Percentiles rank a stretch among this genome's conserved stretches.
phyloP scores from a whole-genome alignment of 2,329 filamentous ascomycete genomes.

The Hawksworthiomyces lignivorus region DNA sequence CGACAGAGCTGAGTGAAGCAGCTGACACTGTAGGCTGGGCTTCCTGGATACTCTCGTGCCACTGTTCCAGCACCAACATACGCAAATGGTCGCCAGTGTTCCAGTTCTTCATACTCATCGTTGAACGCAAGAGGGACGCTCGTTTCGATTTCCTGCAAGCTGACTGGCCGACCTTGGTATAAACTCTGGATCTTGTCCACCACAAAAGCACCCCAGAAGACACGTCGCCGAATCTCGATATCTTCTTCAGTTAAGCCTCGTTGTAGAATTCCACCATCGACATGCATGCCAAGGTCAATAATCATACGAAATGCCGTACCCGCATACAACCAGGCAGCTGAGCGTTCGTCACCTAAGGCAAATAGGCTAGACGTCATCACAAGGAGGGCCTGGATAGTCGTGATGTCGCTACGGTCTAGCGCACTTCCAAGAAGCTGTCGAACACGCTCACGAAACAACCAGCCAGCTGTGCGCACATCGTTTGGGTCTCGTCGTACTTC shows the following conservation, averaged over 20 bases:
- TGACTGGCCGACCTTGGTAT: constrained; percentile 45
- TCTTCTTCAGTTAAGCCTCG: constrained; percentile 22
- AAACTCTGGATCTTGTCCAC: constrained; percentile 42
- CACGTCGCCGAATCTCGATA: constrained; percentile 15
- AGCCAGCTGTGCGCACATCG: constrained; percentile 40
- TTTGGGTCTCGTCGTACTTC: constrained; percentile 33
- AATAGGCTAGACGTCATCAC: constrained; percentile 45
- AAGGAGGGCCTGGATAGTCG: constrained; percentile 46
- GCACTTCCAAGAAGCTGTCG: constrained; percentile 35
- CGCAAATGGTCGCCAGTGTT: constrained; percentile 32
- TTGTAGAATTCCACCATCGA: constrained; percentile 17
- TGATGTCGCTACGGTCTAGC: constrained; percentile 41
- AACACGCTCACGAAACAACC: constrained; percentile 38
- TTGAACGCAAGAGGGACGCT: constrained; percentile 39
- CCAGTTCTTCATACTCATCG: constrained; percentile 45
- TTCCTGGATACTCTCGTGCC: neutral
- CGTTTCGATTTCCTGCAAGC: constrained; percentile 36
- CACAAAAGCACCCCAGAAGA: constrained; percentile 17
- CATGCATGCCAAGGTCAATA: constrained; percentile 15
- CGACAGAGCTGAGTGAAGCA: constrained; percentile 11
- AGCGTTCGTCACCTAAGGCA: constrained; percentile 38
- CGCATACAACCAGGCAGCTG: constrained; percentile 40
- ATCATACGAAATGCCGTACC: constrained; percentile 19
- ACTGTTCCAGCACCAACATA: constrained; percentile 16
- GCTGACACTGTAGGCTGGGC: constrained; percentile 10